Conservation (phyloP, 108 stramenopile genomes). For the Mediolabrus comicus region DNA sequence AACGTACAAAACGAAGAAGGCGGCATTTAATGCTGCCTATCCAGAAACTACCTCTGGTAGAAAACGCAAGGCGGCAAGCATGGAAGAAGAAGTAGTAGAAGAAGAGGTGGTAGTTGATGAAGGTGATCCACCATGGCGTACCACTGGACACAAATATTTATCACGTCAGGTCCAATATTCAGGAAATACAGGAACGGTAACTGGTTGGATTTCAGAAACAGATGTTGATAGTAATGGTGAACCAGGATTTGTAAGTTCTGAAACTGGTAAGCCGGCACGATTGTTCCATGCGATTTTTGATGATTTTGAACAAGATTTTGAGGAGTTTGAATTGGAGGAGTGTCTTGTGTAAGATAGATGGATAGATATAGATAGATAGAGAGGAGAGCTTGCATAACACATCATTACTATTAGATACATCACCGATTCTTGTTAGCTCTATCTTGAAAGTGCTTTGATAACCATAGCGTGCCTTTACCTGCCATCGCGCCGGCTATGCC, state of each 20-base stretch:
- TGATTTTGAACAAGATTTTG: conserved; percentile 76
- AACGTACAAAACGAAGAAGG: conserved; percentile 60
- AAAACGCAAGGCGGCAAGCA: conserved; percentile 5
- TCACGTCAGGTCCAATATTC: conserved; percentile 50
- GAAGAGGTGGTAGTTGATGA: conserved; percentile 34
- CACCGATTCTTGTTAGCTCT: background rate
- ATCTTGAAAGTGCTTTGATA: conserved; percentile 43
- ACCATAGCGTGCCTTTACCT: conserved; percentile 58
- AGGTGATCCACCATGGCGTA: conserved; percentile 87
- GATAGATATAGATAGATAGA: background rate
- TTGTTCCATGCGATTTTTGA: conserved; percentile 80
- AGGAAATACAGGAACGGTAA: conserved; percentile 49
- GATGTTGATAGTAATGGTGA: conserved; percentile 80
- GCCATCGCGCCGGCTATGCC: conserved; percentile 56
- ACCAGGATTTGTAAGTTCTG: conserved; percentile 76
- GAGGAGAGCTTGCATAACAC: background rate
- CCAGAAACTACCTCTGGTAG: background rate
- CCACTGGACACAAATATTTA: conserved; percentile 57
- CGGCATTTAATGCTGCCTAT: conserved; percentile 42
- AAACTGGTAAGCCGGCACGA: conserved; percentile 62
- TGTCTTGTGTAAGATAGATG: conserved; percentile 40
- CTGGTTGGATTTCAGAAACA: conserved; percentile 74
- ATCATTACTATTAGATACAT: too few relatives aligned
- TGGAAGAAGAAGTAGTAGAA: conserved; percentile 27
- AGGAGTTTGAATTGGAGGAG: conserved; percentile 71